Conservation (phyloP, 2,329 filamentous ascomycete genomes). For the Xylariaceae sp. region DNA sequence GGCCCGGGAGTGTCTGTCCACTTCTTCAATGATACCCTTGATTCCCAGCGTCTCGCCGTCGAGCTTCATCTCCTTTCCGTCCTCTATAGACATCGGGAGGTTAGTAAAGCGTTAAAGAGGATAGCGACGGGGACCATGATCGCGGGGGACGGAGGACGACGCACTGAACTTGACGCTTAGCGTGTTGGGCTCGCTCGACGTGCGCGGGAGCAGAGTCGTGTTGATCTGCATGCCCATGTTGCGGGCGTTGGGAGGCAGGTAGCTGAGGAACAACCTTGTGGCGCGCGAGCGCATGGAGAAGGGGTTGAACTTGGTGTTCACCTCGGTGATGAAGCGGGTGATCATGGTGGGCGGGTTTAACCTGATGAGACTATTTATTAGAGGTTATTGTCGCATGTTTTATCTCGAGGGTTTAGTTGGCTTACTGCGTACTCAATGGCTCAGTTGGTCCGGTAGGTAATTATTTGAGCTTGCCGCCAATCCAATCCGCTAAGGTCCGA, state of each 20-base stretch:
- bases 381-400: not conserved
- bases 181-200: conserved; percentile 70
- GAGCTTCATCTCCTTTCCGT: conserved; percentile 88
- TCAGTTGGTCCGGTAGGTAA: not conserved
- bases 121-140: too few species aligned
- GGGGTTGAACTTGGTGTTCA: conserved; percentile 91
- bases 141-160: conserved; percentile 37
- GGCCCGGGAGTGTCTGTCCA: conserved; percentile 85
- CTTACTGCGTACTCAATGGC: conserved; percentile 8
- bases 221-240: conserved; percentile 76
- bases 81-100: conserved; percentile 63
- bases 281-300: conserved; percentile 82
- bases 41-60: conserved; percentile 83
- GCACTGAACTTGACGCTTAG: conserved; percentile 87
- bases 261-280: conserved; percentile 85
- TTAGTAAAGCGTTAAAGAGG: conserved; percentile 3
- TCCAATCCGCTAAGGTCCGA: too few species aligned
- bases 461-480: not conserved
- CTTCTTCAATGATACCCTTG: conserved; percentile 84
- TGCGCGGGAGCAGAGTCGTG: conserved; percentile 75
- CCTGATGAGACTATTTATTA: not conserved
- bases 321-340: conserved; percentile 83
- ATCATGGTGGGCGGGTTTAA: conserved; percentile 64
- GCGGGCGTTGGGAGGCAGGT: conserved; percentile 81
- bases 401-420: not conserved